Base-by-base conservation (phyloP, 495 filamentous ascomycete species). In the Neurospora pannonica region DNA sequence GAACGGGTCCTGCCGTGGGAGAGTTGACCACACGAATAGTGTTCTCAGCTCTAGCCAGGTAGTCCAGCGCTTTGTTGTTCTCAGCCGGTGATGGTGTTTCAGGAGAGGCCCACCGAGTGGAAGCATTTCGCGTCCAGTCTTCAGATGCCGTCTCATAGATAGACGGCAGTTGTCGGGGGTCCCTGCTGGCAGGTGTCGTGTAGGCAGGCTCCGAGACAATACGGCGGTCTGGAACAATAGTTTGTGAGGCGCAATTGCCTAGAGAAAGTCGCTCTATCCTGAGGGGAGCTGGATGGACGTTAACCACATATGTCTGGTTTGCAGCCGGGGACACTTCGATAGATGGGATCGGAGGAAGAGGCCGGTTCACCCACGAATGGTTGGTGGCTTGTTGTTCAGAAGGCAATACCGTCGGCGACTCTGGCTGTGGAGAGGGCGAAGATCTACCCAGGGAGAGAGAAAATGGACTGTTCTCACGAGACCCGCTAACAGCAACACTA, bases 151-250 rank as follows among this genome's bases (percentile, higher is more conserved):
- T 78, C 78, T 91, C 89, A 21, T 83, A 84, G 48, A 90, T 90
- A 0, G 85, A 86, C 11, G 88, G 88, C 21, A 89, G 75, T 19
- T 82, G 80, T 4, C 80, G 78, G 34, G 76, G 72, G n/a, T 87
- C 82, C 28, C 81, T 79, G 2, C 77, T 75, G 4, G 75, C 72
- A 70, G 81, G 54, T 34, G 54, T 82, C 5, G 80, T 78, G 71
- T 88, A 87, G 4, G 81, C 76, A 11, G 89, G 90, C 31, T 91
- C 89, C 31, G 90, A 91, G 6, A 85, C 82, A 8, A 83, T 83
- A 74, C 70, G 77, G 11, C 76, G 77, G 28, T 81, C 80, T 5
- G 78, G 11, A 3, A 69, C 42, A 10, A 70, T n/a, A 38, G 67
- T 11, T 34, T 74, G 74, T 11, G 54, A 43, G 7, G 38, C 42